Evolutionary conservation across 768 basidiomycete genomes (phyloP).

Genomic region (Boletus subcaerulescens): DNA sequence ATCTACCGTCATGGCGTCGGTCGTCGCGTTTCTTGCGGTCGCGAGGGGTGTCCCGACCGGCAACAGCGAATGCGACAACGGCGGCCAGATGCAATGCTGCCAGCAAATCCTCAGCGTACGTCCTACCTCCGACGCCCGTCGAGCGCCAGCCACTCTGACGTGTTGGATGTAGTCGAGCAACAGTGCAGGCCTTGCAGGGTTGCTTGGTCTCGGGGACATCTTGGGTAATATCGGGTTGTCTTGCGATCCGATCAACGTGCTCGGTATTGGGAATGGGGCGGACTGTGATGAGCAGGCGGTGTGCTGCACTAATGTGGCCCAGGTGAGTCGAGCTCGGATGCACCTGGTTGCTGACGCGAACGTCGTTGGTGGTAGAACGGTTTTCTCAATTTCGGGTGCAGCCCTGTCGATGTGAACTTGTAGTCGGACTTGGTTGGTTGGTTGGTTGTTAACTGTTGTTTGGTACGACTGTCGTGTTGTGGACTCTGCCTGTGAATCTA

Average conservation of each 20-base stretch:
- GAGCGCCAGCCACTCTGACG: background rate
- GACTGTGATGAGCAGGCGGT: background rate
- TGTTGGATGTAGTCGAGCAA: background rate
- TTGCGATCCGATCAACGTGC: slow-evolving; percentile 5
- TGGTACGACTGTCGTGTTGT: background rate
- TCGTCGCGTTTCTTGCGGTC: slow-evolving; percentile 6
- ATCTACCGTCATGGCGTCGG: slow-evolving; percentile 9
- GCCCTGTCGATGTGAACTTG: slow-evolving; percentile 5
- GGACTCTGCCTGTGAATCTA: no score
- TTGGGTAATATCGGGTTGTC: background rate
- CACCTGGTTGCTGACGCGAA: background rate
- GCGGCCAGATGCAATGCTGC: slow-evolving; percentile 11
- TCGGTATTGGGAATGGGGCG: slow-evolving; percentile 1
- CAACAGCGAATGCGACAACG: slow-evolving; percentile 10
- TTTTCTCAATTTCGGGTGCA: slow-evolving; percentile 16
- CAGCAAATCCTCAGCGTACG: background rate
- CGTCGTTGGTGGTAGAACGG: background rate
- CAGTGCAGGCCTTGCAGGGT: background rate
- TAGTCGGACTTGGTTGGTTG: background rate
- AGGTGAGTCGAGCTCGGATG: background rate
- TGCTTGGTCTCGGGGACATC: background rate
- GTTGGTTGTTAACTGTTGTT: no score
- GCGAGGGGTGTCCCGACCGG: background rate
- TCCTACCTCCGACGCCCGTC: background rate
- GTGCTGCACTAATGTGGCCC: background rate